Evolutionary conservation across 108 stramenopile species (phyloP).

Genomic region (Aurantiochytrium sp.): DNA sequence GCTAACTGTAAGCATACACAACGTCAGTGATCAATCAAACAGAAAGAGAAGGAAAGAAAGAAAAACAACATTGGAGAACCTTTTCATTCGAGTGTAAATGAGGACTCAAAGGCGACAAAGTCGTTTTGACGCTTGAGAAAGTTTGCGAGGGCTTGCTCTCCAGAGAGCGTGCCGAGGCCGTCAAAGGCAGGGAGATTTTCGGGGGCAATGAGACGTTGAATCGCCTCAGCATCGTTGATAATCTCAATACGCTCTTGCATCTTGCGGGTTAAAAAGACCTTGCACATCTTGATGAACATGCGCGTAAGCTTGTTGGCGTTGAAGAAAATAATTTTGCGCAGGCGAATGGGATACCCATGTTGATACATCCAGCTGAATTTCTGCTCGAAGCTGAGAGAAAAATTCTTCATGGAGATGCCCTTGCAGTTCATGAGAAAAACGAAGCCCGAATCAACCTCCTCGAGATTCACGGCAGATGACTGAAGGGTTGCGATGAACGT

Average conservation of each 20-base stretch:
- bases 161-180: neutral
- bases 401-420: neutral
- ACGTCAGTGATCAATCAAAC: no score
- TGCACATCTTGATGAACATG: neutral
- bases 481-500: neutral
- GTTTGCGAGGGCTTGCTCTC: neutral
- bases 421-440: neutral
- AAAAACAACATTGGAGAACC: neutral
- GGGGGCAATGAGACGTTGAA: neutral
- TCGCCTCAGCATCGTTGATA: neutral
- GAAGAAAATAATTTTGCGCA: neutral
- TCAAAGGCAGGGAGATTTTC: neutral
- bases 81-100: neutral
- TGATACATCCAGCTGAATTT: neutral
- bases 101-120: neutral
- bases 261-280: neutral
- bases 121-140: neutral
- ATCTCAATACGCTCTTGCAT: neutral
- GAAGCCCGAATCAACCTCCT: neutral
- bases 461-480: neutral
- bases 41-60: no score
- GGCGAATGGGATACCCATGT: neutral
- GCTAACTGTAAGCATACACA: no score
- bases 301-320: neutral
- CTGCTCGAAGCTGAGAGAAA: neutral